phyloP scores from a whole-genome alignment of 1,284 basidiomycete genomes.

The Cutaneotrichosporon sp. region DNA sequence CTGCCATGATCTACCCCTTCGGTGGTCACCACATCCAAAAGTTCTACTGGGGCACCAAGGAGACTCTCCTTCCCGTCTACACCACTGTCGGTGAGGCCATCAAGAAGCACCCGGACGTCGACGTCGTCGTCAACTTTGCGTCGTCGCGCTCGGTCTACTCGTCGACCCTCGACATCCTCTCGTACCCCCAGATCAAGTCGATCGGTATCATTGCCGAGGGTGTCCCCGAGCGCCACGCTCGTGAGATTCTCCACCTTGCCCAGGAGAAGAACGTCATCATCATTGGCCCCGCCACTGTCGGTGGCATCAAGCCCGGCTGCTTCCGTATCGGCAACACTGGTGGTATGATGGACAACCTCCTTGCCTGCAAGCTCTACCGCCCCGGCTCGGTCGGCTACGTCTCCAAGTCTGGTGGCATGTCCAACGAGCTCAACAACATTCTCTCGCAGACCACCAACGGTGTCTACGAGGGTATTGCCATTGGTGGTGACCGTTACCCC shows the following conservation, averaged over 20 bases:
- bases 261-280: slow-evolving; percentile 83
- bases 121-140: slow-evolving; percentile 98
- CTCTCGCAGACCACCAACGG: slow-evolving; percentile 95
- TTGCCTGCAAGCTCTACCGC: slow-evolving; percentile 97
- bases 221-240: slow-evolving; percentile 94
- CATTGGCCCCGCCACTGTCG: slow-evolving; percentile 96
- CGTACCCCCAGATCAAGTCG: slow-evolving; percentile 67
- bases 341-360: slow-evolving; percentile 99
- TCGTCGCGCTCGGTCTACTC: slow-evolving; percentile 91
- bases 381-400: slow-evolving; percentile 96
- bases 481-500: slow-evolving; percentile 98
- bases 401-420: slow-evolving; percentile 99
- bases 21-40: slow-evolving; percentile 99
- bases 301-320: slow-evolving; percentile 99
- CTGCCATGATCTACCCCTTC: slow-evolving; percentile 99
- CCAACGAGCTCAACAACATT: slow-evolving; percentile 99
- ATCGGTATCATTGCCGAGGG: slow-evolving; percentile 97
- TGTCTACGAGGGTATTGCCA: slow-evolving; percentile 99
- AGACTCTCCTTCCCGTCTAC: slow-evolving; percentile 96
- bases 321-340: slow-evolving; percentile 99
- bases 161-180: slow-evolving; percentile 85
- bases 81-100: slow-evolving; percentile 87
- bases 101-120: slow-evolving; percentile 92
- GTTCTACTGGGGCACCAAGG: slow-evolving; percentile 99
- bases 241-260: slow-evolving; percentile 90